These are phyloP conservation scores for Fistulinella prunicolor DNA, from an alignment of 768 basidiomycete species.

Conservation along the genomic window DNA sequence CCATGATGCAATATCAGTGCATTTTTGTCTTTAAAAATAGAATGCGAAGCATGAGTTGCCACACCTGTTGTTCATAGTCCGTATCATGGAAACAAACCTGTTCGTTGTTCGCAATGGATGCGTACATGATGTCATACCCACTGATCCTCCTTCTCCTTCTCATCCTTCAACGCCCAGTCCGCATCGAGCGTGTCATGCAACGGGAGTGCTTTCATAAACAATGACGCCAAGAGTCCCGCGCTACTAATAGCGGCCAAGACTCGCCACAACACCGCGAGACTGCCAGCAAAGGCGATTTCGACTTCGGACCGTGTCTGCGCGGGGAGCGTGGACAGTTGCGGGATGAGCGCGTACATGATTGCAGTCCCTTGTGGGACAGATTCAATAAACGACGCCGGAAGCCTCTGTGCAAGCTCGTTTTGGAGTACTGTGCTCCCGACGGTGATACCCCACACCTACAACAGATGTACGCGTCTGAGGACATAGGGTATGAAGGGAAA, in stretches of 20 bases:
- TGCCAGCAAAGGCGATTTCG: not conserved
- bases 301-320: not conserved
- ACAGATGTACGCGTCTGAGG: not conserved
- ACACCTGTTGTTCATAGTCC: too few species aligned
- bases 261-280: not conserved
- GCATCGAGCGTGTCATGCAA: not conserved
- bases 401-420: not conserved
- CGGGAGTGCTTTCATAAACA: not conserved
- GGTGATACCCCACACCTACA: conserved; percentile 48
- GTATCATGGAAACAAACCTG: too few species aligned
- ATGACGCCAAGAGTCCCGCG: not conserved
- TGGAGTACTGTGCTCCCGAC: not conserved
- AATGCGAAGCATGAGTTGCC: too few species aligned
- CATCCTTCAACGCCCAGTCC: not conserved
- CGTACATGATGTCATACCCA: too few species aligned
- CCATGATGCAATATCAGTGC: too few species aligned
- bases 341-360: not conserved
- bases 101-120: too few species aligned
- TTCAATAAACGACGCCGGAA: not conserved
- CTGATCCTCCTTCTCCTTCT: not conserved
- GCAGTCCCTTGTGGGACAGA: not conserved
- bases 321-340: not conserved
- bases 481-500: not conserved
- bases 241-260: not conserved
- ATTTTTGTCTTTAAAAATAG: too few species aligned